Evolutionary conservation across 192 early-diverging fungal species (phyloP), one percentile per base, ranked within the genome.

Genomic region (Coemansia sp.): DNA sequence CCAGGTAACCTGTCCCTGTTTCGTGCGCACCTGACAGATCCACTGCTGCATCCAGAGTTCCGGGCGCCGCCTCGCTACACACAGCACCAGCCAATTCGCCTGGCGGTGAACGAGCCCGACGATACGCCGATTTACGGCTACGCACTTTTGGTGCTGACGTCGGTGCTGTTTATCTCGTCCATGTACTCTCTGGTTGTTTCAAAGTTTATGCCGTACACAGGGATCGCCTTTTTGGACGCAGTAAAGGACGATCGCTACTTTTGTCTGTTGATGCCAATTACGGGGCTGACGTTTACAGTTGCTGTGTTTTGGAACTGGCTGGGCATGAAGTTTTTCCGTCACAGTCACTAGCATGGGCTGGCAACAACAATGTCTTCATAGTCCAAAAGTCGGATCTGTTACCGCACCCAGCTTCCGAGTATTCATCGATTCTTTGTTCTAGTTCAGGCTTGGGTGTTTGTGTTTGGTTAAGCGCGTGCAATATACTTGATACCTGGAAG

Each of bases 281-380:
- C 93, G 1, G 84, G 86, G 5, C 85, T 91, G 24, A 90, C 90
- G 19, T 86, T 86, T 37, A 74, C 89, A 4, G 87, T 90, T 66
- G 88, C 89, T 62, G 84, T 92, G 24, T 82, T 94, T 32, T 91
- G 90, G 83, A 98, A 95, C 79, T 98, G 95, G 95, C 83, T 98
- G 29, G 94, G 95, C 12, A 90, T 95, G 88, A 95, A 98, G 79
- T 88, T 92, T 56, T 95, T 94, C 68, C 77, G 92, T 10, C 93
- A 95, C 56, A 98, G 94, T 25, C 51, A 53, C 2, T 52, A 52
- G 41, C 0, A 14, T 2, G 41, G 4, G 2, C 41, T 15, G 15
- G 29, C 29, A 32, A 32, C 29, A 43, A 43, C 41, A 43, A 43
- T 43, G 15, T 15, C 41, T 9, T 38, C 41, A 43, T 27, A 32